These are phyloP conservation scores for Xylaria nigripes DNA, from an alignment of 495 filamentous ascomycete genomes.

Conservation along the genomic window DNA sequence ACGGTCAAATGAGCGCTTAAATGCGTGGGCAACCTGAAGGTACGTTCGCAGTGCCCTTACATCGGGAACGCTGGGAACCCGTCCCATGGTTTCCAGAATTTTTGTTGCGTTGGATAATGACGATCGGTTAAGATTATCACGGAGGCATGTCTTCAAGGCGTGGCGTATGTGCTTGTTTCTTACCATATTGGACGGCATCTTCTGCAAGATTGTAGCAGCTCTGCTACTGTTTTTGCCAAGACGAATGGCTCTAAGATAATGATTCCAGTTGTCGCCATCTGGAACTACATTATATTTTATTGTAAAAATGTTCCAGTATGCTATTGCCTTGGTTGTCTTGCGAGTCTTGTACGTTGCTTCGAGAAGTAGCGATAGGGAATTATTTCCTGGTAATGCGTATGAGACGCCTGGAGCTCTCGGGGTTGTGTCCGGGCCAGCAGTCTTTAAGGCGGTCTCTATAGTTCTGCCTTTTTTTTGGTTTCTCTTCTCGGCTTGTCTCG, in stretches of 20 bases:
- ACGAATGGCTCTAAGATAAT: conserved; percentile 61
- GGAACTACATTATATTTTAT: conserved; percentile 48
- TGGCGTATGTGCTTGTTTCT: conserved; percentile 55
- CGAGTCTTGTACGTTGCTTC: conserved; percentile 49
- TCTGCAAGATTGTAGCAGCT: conserved; percentile 45
- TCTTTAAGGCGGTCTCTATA: not conserved
- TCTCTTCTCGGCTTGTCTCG: conserved; percentile 25
- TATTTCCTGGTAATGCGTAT: conserved; percentile 51
- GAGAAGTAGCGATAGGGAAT: conserved; percentile 62
- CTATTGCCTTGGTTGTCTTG: conserved; percentile 39
- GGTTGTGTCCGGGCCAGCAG: not conserved
- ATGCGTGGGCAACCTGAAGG: conserved; percentile 31
- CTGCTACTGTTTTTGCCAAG: conserved; percentile 49
- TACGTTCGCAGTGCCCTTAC: conserved; percentile 31
- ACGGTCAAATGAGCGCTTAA: conserved; percentile 17
- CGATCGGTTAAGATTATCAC: conserved; percentile 62
- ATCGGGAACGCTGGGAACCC: conserved; percentile 35
- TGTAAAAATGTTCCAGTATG: conserved; percentile 72
- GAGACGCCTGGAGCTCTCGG: conserved; percentile 7
- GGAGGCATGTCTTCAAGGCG: conserved; percentile 57
- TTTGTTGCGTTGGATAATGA: conserved; percentile 48
- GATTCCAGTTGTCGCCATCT: conserved; percentile 58
- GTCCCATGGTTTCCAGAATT: conserved; percentile 50
- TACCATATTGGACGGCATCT: conserved; percentile 36
- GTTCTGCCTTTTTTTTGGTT: not conserved